Conservation (phyloP, 1,139 yeast species). For the Hyphopichia buzzinii region DNA sequence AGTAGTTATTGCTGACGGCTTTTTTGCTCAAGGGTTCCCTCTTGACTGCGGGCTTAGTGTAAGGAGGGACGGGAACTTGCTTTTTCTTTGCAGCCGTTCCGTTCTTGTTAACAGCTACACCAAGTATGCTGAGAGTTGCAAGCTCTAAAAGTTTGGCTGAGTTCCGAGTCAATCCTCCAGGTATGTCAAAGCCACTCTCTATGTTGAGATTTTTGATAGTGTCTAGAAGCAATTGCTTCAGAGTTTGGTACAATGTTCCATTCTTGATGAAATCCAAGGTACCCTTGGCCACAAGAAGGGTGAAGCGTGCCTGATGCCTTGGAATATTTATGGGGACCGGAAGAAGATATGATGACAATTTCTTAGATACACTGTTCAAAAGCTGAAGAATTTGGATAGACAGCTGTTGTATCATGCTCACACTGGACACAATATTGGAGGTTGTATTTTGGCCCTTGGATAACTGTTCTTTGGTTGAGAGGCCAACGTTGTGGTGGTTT, state of each 20-base stretch:
- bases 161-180: conserved; percentile 60
- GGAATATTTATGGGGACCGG: conserved; percentile 75
- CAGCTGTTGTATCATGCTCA: conserved; percentile 73
- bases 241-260: conserved; percentile 73
- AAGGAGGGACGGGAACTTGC: conserved; percentile 14
- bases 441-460: conserved; percentile 26
- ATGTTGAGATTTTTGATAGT: conserved; percentile 48
- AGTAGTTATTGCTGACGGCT: conserved; percentile 5
- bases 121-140: conserved; percentile 54
- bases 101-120: conserved; percentile 25
- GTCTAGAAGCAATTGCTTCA: conserved; percentile 52
- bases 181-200: conserved; percentile 52
- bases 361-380: conserved; percentile 48
- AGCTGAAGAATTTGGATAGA: conserved; percentile 65
- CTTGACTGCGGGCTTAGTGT: conserved; percentile 24
- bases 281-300: conserved; percentile 74
- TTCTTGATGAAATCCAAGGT: conserved; percentile 81
- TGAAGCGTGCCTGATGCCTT: conserved; percentile 63
- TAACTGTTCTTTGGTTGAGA: conserved; percentile 39
- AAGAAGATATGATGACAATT: conserved; percentile 36
- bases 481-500: conserved; percentile 44
- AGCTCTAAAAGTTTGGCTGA: conserved; percentile 56
- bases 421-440: conserved; percentile 28
- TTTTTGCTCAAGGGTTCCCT: conserved; percentile 13
- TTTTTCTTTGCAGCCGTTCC: conserved; percentile 13